Evolutionary conservation across 345 rosid species (phyloP).

Genomic region (Gossypium rotundifolium): DNA sequence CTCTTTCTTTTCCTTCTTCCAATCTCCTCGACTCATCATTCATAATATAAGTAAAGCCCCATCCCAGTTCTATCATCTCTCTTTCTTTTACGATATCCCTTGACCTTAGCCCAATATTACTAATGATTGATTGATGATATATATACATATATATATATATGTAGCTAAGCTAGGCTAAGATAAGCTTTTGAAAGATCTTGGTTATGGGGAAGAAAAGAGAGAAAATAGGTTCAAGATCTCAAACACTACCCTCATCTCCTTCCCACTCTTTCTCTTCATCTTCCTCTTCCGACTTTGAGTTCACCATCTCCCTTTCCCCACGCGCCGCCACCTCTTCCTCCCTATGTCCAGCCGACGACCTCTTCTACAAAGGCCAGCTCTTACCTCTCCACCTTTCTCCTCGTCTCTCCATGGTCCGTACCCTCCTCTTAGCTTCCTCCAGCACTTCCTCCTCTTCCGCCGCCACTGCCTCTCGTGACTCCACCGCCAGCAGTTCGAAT

Average conservation of each 20-base stretch:
- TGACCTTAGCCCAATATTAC: too few species aligned
- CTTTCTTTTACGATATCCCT: too few species aligned
- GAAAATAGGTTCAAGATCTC: constrained; percentile 32
- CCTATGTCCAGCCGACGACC: constrained; percentile 89
- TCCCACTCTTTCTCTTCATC: constrained; percentile 78
- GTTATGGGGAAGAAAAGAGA: constrained; percentile 34
- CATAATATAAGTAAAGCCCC: too few species aligned
- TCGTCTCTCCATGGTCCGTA: constrained; percentile 90
- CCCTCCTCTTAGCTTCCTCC: constrained; percentile 74
- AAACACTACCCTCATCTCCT: constrained; percentile 64
- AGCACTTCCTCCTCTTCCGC: constrained; percentile 60
- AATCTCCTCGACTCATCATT: too few species aligned
- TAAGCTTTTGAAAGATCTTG: neutral
- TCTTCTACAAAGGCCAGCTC: constrained; percentile 97
- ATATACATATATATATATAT: neutral
- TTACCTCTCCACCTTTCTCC: constrained; percentile 91
- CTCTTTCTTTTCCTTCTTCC: too few species aligned
- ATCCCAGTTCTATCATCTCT: too few species aligned
- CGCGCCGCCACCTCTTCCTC: constrained; percentile 54
- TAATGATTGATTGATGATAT: too few species aligned
- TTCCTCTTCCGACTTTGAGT: constrained; percentile 86
- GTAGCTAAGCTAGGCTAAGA: neutral
- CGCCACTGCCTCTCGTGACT: constrained; percentile 21
- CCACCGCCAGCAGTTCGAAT: constrained; percentile 47
- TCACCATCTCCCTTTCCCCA: constrained; percentile 71